These are phyloP conservation scores for Calocybe cyanea DNA, from an alignment of 768 basidiomycete species.

Conservation along the genomic window DNA sequence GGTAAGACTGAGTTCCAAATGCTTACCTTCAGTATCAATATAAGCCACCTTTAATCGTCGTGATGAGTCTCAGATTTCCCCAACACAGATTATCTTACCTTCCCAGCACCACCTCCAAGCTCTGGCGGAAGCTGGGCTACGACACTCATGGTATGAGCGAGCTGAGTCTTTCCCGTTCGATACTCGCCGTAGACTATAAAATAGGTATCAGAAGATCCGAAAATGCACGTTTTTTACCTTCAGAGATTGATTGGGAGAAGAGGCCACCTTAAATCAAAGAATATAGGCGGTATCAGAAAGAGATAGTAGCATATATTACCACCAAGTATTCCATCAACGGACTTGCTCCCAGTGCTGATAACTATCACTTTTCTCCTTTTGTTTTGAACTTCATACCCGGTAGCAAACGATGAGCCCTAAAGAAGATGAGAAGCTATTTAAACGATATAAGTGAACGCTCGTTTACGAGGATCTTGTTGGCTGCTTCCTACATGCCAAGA, in stretches of 20 bases:
- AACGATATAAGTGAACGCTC: not conserved
- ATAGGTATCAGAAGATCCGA: not conserved
- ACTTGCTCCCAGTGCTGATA: conserved; percentile 94
- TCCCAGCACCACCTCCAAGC: conserved; percentile 87
- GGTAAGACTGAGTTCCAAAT: not conserved
- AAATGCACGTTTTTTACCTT: conserved; percentile 44
- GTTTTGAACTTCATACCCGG: conserved; percentile 88
- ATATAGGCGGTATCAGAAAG: not conserved
- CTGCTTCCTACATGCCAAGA: conserved; percentile 63
- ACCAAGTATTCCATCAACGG: conserved; percentile 84
- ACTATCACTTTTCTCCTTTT: conserved; percentile 71
- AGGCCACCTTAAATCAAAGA: conserved; percentile 61
- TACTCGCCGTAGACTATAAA: conserved; percentile 88
- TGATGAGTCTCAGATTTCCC: not conserved
- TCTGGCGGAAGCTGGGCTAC: conserved; percentile 85
- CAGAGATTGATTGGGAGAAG: conserved; percentile 90
- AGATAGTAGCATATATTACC: conserved; percentile 41
- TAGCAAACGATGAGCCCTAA: conserved; percentile 88
- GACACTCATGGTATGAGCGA: conserved; percentile 94
- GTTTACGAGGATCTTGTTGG: conserved; percentile 76
- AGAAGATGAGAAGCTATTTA: not conserved
- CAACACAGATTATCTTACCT: conserved; percentile 37
- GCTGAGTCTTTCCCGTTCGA: conserved; percentile 93
- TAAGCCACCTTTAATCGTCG: conserved; percentile 65
- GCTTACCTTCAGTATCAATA: conserved; percentile 79